These are phyloP conservation scores for Rhizophora mangle DNA, from an alignment of 345 rosid species.

Conservation along the genomic window DNA sequence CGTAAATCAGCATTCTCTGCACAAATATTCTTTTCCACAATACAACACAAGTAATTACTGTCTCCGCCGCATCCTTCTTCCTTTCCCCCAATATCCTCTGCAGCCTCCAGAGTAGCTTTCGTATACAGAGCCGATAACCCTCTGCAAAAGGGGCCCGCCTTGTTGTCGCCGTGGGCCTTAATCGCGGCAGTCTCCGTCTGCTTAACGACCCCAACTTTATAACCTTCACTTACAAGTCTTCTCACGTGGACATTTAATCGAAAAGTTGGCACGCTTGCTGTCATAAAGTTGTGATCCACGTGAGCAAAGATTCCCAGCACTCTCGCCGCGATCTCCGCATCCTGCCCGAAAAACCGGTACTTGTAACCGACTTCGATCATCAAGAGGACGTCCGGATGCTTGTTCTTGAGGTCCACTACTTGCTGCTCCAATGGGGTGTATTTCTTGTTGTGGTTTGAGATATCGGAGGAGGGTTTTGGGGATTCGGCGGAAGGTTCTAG, in stretches of 20 bases:
- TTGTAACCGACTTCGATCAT: constrained; percentile 96
- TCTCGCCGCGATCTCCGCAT: constrained; percentile 72
- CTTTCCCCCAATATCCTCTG: constrained; percentile 66
- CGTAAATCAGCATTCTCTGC: constrained; percentile 18
- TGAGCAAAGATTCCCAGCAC: constrained; percentile 84
- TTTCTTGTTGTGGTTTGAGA: constrained; percentile 28
- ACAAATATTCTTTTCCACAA: constrained; percentile 52
- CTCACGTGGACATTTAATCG: constrained; percentile 76
- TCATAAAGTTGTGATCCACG: constrained; percentile 68
- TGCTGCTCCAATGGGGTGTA: constrained; percentile 88
- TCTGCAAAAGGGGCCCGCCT: constrained; percentile 66
- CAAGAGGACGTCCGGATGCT: constrained; percentile 68
- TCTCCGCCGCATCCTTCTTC: constrained; percentile 66
- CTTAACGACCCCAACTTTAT: constrained; percentile 90
- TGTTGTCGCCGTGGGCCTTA: constrained; percentile 68
- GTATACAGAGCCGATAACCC: constrained; percentile 83
- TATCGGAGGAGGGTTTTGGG: constrained; percentile 6
- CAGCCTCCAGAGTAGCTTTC: constrained; percentile 88
- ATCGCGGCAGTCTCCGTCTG: constrained; percentile 97
- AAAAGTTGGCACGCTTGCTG: constrained; percentile 92
- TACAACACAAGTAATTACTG: constrained; percentile 72
- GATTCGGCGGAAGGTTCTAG: constrained; percentile 30
- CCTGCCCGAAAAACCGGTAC: constrained; percentile 88
- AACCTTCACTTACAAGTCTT: constrained; percentile 77
- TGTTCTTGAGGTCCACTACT: constrained; percentile 62